phyloP scores from a whole-genome alignment of 108 stramenopile genomes.

The Stephanodiscus triporus region DNA sequence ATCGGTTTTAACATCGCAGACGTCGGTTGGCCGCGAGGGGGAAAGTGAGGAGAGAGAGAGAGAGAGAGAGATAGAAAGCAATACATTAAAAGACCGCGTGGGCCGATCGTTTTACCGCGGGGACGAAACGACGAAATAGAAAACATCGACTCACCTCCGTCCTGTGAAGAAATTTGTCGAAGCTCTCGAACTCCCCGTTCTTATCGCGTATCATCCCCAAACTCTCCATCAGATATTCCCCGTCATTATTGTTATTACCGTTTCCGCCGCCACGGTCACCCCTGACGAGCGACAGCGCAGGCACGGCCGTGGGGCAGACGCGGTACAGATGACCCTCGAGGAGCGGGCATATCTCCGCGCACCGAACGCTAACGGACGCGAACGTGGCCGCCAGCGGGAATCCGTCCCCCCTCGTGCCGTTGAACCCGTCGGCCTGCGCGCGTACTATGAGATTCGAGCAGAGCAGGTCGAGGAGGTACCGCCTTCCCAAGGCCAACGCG shows the following conservation, averaged over 20 bases:
- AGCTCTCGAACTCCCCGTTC: constrained; percentile 80
- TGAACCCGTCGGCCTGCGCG: constrained; percentile 87
- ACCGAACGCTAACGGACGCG: constrained; percentile 61
- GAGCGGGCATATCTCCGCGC: constrained; percentile 61
- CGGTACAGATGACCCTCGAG: constrained; percentile 84
- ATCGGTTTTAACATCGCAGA: neutral
- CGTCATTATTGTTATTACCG: constrained; percentile 44
- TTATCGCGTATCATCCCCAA: constrained; percentile 82
- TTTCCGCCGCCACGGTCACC: neutral
- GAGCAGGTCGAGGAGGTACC: constrained; percentile 81
- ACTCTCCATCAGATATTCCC: constrained; percentile 68
- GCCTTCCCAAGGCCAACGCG: constrained; percentile 56
- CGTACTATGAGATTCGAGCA: constrained; percentile 73
- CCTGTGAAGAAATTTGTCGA: constrained; percentile 76
- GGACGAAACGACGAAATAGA: neutral
- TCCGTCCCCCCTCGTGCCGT: constrained; percentile 83
- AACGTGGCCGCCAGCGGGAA: constrained; percentile 81
- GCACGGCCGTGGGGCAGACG: constrained; percentile 84
- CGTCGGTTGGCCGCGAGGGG: neutral
- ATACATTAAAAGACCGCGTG: no score
- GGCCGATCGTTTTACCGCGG: neutral
- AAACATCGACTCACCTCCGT: constrained; percentile 55
- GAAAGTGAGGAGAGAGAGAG: neutral
- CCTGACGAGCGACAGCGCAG: constrained; percentile 53
- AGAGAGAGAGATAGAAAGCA: neutral